A percentile compares a stretch with the other conserved stretches of the same genome.
These are phyloP conservation scores for Pseudozyma pruni DNA, from an alignment of 1,284 basidiomycete genomes.

Conservation along the genomic window DNA sequence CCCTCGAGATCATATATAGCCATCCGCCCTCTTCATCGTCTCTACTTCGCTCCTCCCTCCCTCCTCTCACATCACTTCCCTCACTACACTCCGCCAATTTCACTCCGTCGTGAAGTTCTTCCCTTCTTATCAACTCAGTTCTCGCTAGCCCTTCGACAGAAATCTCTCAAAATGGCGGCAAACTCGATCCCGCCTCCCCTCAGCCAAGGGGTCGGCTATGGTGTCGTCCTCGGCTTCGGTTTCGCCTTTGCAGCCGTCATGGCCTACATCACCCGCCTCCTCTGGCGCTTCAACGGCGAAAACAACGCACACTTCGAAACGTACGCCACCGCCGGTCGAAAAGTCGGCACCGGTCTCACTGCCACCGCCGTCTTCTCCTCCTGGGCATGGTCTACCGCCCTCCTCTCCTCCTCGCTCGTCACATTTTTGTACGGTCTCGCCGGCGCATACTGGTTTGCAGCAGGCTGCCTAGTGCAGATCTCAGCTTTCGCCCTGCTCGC, in stretches of 20 bases:
- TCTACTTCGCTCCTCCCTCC: too few species aligned
- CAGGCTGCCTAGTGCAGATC: conserved; percentile 53
- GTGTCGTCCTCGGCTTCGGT: conserved; percentile 64
- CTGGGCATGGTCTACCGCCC: conserved; percentile 62
- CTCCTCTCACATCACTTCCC: too few species aligned
- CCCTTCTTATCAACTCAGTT: too few species aligned
- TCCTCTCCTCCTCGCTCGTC: conserved; percentile 41
- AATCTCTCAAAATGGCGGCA: conserved; percentile 35
- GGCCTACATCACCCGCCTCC: conserved; percentile 44
- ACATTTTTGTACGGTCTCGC: conserved; percentile 51
- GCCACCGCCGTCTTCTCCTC: conserved; percentile 58
- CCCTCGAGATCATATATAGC: too few species aligned
- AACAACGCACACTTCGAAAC: conserved; percentile 53
- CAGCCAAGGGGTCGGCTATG: conserved; percentile 63
- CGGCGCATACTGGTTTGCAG: conserved; percentile 55
- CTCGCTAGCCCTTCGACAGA: too few species aligned
- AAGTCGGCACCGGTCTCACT: conserved; percentile 60
- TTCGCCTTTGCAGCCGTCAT: conserved; percentile 60
- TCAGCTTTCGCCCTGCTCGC: conserved; percentile 55
- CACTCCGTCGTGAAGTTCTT: too few species aligned
- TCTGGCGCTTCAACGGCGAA: conserved; percentile 45
- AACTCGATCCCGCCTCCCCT: conserved; percentile 51
- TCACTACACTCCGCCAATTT: too few species aligned
- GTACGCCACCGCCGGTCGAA: conserved; percentile 53
- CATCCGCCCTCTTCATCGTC: too few species aligned